A percentile compares a stretch with the other conserved stretches of the same genome.
phyloP scores from a whole-genome alignment of 2,329 filamentous ascomycete species.

The Fusarium pseudocircinatum region DNA sequence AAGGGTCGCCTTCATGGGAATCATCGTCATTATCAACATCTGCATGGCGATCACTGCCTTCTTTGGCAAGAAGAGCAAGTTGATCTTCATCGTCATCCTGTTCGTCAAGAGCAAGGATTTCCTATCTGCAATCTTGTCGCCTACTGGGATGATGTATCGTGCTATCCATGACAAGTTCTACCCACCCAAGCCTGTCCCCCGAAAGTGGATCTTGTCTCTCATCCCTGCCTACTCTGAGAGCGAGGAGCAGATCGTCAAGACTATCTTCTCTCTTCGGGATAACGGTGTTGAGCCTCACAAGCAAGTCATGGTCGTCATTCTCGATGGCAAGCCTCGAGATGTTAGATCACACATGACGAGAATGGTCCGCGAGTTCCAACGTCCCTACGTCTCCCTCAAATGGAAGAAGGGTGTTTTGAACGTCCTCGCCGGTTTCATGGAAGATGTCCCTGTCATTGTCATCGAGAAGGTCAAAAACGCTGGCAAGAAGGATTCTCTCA shows the following conservation, averaged over 20 bases:
- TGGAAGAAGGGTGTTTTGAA: constrained; percentile 35
- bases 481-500: constrained; percentile 36
- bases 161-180: constrained; percentile 8
- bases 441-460: constrained; percentile 34
- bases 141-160: constrained; percentile 10
- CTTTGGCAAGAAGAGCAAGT: constrained; percentile 32
- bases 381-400: constrained; percentile 31
- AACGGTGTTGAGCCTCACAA: constrained; percentile 36
- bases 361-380: constrained; percentile 23
- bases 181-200: neutral
- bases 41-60: constrained; percentile 25
- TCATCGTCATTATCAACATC: constrained; percentile 29
- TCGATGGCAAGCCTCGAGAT: constrained; percentile 34
- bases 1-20: constrained; percentile 19
- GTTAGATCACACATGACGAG: constrained; percentile 33
- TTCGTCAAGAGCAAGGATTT: constrained; percentile 41
- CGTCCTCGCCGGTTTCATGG: constrained; percentile 32
- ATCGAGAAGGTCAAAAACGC: constrained; percentile 39
- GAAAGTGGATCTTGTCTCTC: constrained; percentile 33
- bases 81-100: constrained; percentile 21
- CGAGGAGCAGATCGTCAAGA: constrained; percentile 39
- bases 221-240: constrained; percentile 39
- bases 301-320: constrained; percentile 35
- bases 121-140: constrained; percentile 27
- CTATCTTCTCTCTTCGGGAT: constrained; percentile 33